Evolutionary conservation across 805 yeast species (phyloP).

Genomic region (Schwanniomyces polymorphus): DNA sequence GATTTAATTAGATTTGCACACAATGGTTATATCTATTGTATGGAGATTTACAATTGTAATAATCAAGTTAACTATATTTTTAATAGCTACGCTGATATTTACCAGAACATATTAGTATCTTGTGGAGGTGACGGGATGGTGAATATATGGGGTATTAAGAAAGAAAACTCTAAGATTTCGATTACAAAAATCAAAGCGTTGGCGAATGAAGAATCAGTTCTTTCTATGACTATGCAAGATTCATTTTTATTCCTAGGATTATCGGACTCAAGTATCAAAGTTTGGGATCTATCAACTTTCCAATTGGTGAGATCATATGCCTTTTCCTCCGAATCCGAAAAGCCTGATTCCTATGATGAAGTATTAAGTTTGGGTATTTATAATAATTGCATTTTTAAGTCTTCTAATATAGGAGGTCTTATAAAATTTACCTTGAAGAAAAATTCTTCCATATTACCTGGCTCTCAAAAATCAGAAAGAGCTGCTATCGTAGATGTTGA

Average conservation of each 20-base stretch:
- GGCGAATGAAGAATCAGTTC: slow-evolving; percentile 67
- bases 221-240: slow-evolving; percentile 64
- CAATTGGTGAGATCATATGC: slow-evolving; percentile 58
- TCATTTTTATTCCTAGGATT: slow-evolving; percentile 84
- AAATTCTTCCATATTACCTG: slow-evolving; percentile 8
- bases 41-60: slow-evolving; percentile 35
- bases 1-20: slow-evolving; percentile 83
- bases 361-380: slow-evolving; percentile 61
- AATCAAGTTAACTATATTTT: slow-evolving; percentile 15
- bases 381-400: slow-evolving; percentile 61
- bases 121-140: slow-evolving; percentile 92
- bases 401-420: slow-evolving; percentile 48
- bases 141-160: slow-evolving; percentile 69
- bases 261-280: slow-evolving; percentile 68
- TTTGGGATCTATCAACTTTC: slow-evolving; percentile 84
- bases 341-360: slow-evolving; percentile 13
- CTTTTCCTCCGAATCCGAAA: slow-evolving; percentile 13
- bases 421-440: slow-evolving; percentile 24
- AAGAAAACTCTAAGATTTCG: slow-evolving; percentile 5
- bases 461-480: slow-evolving; percentile 7
- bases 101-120: slow-evolving; percentile 23
- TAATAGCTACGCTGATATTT: slow-evolving; percentile 12
- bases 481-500: slow-evolving; percentile 11
- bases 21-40: slow-evolving; percentile 82
- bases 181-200: slow-evolving; percentile 33